phyloP scores from a whole-genome alignment of 2,329 filamentous ascomycete species.

The Talaromyces amestolkiae region DNA sequence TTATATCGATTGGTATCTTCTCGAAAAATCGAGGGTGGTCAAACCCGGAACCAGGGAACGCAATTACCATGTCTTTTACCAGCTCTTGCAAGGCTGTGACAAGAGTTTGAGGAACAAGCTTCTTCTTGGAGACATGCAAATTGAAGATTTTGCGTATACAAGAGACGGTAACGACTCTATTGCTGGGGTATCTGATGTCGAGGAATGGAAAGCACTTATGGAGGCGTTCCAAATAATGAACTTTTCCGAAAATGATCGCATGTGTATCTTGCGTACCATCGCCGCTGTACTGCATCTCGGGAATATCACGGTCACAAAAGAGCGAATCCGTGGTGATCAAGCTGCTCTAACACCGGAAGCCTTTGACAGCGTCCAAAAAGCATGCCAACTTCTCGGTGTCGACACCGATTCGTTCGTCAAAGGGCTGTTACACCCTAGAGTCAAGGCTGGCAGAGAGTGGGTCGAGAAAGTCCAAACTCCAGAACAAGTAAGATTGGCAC shows the following conservation, averaged over 20 bases:
- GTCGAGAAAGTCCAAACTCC: slow-evolving; percentile 98
- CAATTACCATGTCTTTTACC: slow-evolving; percentile 98
- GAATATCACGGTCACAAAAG: slow-evolving; percentile 85
- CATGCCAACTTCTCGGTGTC: slow-evolving; percentile 82
- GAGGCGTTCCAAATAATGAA: slow-evolving; percentile 96
- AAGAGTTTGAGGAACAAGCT: slow-evolving; percentile 70
- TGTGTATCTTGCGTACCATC: slow-evolving; percentile 78
- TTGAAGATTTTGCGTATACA: slow-evolving; percentile 89
- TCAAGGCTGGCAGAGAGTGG: slow-evolving; percentile 96
- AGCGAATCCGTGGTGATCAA: slow-evolving; percentile 87
- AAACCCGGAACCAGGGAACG: slow-evolving; percentile 82
- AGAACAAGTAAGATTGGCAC: slow-evolving; percentile 84
- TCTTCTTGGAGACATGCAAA: slow-evolving; percentile 68
- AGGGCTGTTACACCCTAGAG: slow-evolving; percentile 83
- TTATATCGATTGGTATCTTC: slow-evolving; percentile 96
- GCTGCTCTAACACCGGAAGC: slow-evolving; percentile 76
- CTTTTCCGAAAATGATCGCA: slow-evolving; percentile 80
- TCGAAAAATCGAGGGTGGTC: slow-evolving; percentile 97
- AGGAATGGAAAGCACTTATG: slow-evolving; percentile 85
- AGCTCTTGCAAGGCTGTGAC: slow-evolving; percentile 83
- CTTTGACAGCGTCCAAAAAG: slow-evolving; percentile 69
- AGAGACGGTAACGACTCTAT: slow-evolving; percentile 89
- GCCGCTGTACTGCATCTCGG: slow-evolving; percentile 91
- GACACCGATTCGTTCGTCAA: slow-evolving; percentile 80
- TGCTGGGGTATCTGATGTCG: slow-evolving; percentile 79